Conservation (phyloP, 495 filamentous ascomycete genomes). For the Xylaria castorea region DNA sequence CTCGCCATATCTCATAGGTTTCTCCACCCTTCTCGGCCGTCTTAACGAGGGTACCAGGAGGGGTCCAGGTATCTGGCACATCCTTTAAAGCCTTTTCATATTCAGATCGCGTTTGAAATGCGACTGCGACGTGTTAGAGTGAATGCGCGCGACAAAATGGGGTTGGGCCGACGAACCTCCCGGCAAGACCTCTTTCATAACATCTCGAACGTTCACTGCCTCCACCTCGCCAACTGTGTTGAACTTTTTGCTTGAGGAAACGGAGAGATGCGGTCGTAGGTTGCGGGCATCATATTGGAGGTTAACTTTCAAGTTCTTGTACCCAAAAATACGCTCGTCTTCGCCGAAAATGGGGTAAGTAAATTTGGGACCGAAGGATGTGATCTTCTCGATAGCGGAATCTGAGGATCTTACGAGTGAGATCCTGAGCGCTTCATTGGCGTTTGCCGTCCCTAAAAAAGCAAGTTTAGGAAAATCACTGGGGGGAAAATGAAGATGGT, state of each 20-base stretch:
- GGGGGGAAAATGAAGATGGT: slow-evolving; percentile 6
- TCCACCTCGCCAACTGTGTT: slow-evolving; percentile 71
- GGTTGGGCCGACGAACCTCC: slow-evolving; percentile 56
- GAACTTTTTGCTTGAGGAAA: slow-evolving; percentile 78
- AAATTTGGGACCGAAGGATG: slow-evolving; percentile 80
- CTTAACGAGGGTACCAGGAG: slow-evolving; percentile 57
- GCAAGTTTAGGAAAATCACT: slow-evolving; percentile 28
- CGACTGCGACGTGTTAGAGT: slow-evolving; percentile 53
- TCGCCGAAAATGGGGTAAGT: slow-evolving; percentile 94
- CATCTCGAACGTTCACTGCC: slow-evolving; percentile 69
- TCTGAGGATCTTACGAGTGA: slow-evolving; percentile 68
- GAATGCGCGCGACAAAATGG: not conserved
- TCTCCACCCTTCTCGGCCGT: slow-evolving; percentile 46
- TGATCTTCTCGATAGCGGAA: slow-evolving; percentile 61
- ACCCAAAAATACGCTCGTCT: slow-evolving; percentile 88
- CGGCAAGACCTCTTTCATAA: slow-evolving; percentile 71
- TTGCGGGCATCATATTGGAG: slow-evolving; percentile 83
- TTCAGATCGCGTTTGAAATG: slow-evolving; percentile 64
- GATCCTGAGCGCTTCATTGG: slow-evolving; percentile 76
- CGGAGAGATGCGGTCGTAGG: slow-evolving; percentile 74
- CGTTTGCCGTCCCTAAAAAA: slow-evolving; percentile 70
- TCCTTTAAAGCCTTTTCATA: slow-evolving; percentile 66
- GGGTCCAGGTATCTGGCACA: slow-evolving; percentile 63
- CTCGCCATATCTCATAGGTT: slow-evolving; percentile 61
- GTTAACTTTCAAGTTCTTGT: slow-evolving; percentile 76